phyloP scores from a whole-genome alignment of 192 early-diverging fungal species.

The Podila verticillata region DNA sequence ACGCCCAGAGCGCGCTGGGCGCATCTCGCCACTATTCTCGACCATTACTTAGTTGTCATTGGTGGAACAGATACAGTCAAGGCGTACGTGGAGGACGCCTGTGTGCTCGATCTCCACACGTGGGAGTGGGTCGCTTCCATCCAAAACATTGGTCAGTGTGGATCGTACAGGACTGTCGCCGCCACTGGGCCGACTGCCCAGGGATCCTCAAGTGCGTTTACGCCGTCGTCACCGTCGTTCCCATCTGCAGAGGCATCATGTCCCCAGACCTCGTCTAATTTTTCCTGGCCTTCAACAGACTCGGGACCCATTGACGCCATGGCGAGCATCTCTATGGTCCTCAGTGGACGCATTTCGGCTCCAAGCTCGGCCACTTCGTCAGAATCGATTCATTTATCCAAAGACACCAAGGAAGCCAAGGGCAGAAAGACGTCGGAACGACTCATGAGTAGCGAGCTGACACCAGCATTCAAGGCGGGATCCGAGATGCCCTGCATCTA shows the following conservation, averaged over 20 bases:
- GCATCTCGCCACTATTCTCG: slow-evolving; percentile 37
- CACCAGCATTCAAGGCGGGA: slow-evolving; percentile 38
- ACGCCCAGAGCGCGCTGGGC: slow-evolving; percentile 46
- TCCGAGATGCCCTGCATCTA: slow-evolving; percentile 32
- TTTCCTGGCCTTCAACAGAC: slow-evolving; percentile 33
- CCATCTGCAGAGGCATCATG: slow-evolving; percentile 25
- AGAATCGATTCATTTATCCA: slow-evolving; percentile 1
- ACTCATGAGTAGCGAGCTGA: slow-evolving; percentile 28
- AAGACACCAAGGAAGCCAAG: neutral
- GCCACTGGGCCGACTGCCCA: slow-evolving; percentile 29
- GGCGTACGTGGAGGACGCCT: slow-evolving; percentile 43
- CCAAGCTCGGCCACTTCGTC: slow-evolving; percentile 38
- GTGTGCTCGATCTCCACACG: slow-evolving; percentile 38
- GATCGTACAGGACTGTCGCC: slow-evolving; percentile 42
- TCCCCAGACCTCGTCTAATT: slow-evolving; percentile 26
- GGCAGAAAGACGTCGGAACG: slow-evolving; percentile 21
- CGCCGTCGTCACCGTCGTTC: slow-evolving; percentile 35
- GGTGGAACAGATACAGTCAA: slow-evolving; percentile 44
- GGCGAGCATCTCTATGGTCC: slow-evolving; percentile 34
- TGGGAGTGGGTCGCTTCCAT: slow-evolving; percentile 52
- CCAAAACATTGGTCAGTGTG: slow-evolving; percentile 41
- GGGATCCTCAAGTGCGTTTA: slow-evolving; percentile 2
- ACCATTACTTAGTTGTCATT: slow-evolving; percentile 39
- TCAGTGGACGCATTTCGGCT: slow-evolving; percentile 40
- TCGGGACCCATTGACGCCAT: slow-evolving; percentile 32